These are phyloP conservation scores for Lodderomyces oxycetoniae DNA, from an alignment of 1,139 yeast species.

Conservation along the genomic window DNA sequence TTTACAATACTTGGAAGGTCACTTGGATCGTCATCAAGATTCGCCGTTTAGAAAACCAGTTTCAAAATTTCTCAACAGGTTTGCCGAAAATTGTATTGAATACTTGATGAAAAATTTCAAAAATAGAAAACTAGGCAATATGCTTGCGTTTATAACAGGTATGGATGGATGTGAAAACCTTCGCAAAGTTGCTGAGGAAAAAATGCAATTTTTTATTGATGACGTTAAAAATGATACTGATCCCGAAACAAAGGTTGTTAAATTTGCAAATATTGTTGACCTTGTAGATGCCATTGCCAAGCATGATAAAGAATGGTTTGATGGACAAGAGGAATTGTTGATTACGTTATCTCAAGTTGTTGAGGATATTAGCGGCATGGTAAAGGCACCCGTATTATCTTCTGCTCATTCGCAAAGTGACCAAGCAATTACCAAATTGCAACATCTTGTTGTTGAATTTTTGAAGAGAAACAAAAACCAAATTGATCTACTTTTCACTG, in stretches of 20 bases:
- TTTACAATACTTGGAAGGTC: constrained; percentile 72
- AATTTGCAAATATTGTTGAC: constrained; percentile 69
- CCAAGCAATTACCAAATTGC: constrained; percentile 64
- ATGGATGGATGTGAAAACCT: constrained; percentile 56
- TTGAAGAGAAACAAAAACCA: constrained; percentile 33
- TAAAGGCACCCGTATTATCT: constrained; percentile 48
- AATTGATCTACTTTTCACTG: constrained; percentile 37
- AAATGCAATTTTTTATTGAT: constrained; percentile 37
- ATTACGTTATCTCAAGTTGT: constrained; percentile 43
- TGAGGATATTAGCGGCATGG: constrained; percentile 41
- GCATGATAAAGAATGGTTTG: constrained; percentile 61
- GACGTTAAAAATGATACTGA: constrained; percentile 43
- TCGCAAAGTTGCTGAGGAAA: constrained; percentile 50
- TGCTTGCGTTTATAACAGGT: constrained; percentile 59
- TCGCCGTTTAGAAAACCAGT: constrained; percentile 94
- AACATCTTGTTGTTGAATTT: constrained; percentile 47
- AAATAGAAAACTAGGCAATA: constrained; percentile 64
- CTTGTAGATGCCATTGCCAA: constrained; percentile 50
- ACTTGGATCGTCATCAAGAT: constrained; percentile 74
- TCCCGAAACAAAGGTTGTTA: constrained; percentile 53
- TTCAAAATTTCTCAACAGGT: constrained; percentile 80
- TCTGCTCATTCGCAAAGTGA: constrained; percentile 69
- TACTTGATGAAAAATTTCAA: constrained; percentile 67
- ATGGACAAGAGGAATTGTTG: constrained; percentile 45
- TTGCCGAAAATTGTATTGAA: constrained; percentile 68